Evolutionary conservation across 495 filamentous ascomycete species (phyloP), one percentile per base, ranked within the genome.

Genomic region (Podospora anserina): DNA sequence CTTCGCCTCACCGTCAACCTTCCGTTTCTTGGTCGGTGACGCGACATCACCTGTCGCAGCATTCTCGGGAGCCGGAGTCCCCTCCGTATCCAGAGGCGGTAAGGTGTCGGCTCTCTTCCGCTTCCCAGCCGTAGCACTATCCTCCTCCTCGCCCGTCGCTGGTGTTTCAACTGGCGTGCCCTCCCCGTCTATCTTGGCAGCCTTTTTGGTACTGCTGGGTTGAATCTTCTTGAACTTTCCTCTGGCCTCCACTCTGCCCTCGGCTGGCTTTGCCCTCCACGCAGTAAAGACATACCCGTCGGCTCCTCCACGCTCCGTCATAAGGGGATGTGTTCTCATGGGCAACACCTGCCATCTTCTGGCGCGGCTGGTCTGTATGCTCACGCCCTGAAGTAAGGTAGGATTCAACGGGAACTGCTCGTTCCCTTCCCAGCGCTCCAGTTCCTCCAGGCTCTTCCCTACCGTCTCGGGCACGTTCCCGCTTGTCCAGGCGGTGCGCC

Each of bases 241-340:
- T 63, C 91, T 89, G 18, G 94, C 96, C 70, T 90, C 88, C 28
- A 97, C 88, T 72, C 84, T 89, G 7, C 90, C 91, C 69, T 90
- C 83, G 0, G 89, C 87, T 2, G 96, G 95, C 49, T 92, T 77
- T 7, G 95, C 94, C 68, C 88, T 87, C 69, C 89, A 91, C 5
- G 82, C 96, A 68, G 91, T 92, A 73, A 97, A 95, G 20, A 99
- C 78, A 77, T 90, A 98, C 4, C 95, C 95, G 78, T 98, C 93
- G 0, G 93, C 88, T 0, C 95, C 94, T 30, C 95, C 95, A 23
- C 87, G 85, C 61, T 87, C 85, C 57, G 91, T 95, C 95, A 99
- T 99, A 49, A 94, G 72, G 19, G 95, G 95, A 80, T 99, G 95
- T 65, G 95, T 97, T 61, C 95, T 82, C 3, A 93, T 92, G 0